Percentiles rank a stretch among this genome's conserved stretches.
phyloP scores from a whole-genome alignment of 108 stramenopile genomes.

The Cyclotella baltica region DNA sequence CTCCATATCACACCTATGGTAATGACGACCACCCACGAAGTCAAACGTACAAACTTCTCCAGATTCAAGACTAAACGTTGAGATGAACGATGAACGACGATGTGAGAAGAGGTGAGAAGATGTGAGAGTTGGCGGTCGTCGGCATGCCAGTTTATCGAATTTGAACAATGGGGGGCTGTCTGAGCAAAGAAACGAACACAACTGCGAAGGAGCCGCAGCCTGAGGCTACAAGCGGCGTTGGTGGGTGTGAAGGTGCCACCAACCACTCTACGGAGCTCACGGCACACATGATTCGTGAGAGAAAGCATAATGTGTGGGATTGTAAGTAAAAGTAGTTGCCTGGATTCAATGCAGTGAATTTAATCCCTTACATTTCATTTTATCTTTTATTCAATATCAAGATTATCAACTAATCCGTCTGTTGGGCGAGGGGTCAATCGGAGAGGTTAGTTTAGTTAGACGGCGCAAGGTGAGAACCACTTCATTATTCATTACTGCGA shows the following conservation, averaged over 20 bases:
- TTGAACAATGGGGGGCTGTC: not conserved
- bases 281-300: constrained; percentile 11
- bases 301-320: constrained; percentile 21
- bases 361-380: not conserved
- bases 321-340: not conserved
- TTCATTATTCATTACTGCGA: too few relatives aligned
- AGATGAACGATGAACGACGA: not conserved
- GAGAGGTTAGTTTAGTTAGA: constrained; percentile 63
- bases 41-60: too few relatives aligned
- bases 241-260: not conserved
- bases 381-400: not conserved
- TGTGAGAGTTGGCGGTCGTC: too few relatives aligned
- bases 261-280: not conserved
- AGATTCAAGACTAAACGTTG: too few relatives aligned
- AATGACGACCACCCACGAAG: too few relatives aligned
- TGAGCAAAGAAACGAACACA: not conserved
- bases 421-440: constrained; percentile 83
- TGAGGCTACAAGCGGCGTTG: not conserved
- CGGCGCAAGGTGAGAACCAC: too few relatives aligned
- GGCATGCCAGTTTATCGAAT: too few relatives aligned
- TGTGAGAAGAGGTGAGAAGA: not conserved
- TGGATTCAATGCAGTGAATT: not conserved
- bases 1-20: too few relatives aligned
- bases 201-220: not conserved
- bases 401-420: constrained; percentile 56